These are phyloP conservation scores for Cercis canadensis DNA, from an alignment of 306 rosid genomes.

Conservation along the genomic window DNA sequence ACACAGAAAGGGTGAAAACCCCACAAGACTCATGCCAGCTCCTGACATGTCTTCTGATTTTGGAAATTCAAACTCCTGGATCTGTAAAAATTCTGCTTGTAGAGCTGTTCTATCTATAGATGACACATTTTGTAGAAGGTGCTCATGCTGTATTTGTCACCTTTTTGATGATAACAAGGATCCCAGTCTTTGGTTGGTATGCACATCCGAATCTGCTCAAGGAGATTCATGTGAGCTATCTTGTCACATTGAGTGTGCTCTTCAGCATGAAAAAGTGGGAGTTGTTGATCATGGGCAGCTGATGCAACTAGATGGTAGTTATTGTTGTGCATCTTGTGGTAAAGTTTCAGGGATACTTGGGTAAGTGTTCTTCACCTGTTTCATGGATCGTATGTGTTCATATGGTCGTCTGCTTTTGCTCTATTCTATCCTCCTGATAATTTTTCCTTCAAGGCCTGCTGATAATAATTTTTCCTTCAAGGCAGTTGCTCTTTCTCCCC, in stretches of 20 bases:
- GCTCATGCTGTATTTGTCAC: conserved; percentile 98
- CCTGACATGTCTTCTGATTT: conserved; percentile 73
- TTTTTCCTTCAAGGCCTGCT: too few relatives aligned
- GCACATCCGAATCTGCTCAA: conserved; percentile 75
- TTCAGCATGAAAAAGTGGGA: conserved; percentile 87
- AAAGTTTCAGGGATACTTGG: conserved; percentile 97
- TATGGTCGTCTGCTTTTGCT: too few relatives aligned
- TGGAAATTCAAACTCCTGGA: conserved; percentile 79
- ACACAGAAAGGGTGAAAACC: conserved; percentile 86
- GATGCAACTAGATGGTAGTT: conserved; percentile 99
- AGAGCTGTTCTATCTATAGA: conserved; percentile 90
- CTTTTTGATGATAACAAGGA: conserved; percentile 97
- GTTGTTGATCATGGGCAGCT: conserved; percentile 97
- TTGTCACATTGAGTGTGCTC: conserved; percentile 98
- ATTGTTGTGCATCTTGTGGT: conserved; percentile 98
- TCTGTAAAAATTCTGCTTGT: conserved; percentile 96
- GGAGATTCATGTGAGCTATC: conserved; percentile 94
- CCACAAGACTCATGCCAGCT: conserved; percentile 63
- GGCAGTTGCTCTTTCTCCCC: too few relatives aligned
- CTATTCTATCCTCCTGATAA: too few relatives aligned
- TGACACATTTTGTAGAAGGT: conserved; percentile 95
- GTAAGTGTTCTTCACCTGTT: conserved; percentile 58
- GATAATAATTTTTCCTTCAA: too few relatives aligned
- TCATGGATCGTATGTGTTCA: neutral
- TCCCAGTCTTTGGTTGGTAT: conserved; percentile 99